Percentiles rank a stretch among this genome's conserved stretches.
These are phyloP conservation scores for Penicillium sp. DNA, from an alignment of 2,329 filamentous ascomycete genomes.

Conservation along the genomic window DNA sequence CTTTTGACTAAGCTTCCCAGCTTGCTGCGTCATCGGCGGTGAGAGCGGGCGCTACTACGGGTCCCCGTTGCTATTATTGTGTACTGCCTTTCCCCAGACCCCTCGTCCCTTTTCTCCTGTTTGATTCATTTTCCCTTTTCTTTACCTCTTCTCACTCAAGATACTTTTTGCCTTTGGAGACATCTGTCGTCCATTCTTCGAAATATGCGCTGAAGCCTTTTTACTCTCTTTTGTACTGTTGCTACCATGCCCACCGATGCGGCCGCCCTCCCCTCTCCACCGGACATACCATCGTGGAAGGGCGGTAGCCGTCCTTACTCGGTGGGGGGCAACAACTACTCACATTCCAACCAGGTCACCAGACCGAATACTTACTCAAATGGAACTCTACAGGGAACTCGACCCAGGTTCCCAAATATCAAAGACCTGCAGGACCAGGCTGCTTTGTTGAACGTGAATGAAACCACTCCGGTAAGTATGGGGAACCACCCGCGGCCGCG, in stretches of 20 bases:
- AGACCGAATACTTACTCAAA: slow-evolving; percentile 31
- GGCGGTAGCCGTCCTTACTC: slow-evolving; percentile 30
- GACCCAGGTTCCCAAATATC: slow-evolving; percentile 42
- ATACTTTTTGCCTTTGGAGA: slow-evolving; percentile 6
- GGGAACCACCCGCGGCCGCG: not conserved
- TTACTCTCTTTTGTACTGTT: slow-evolving; percentile 16
- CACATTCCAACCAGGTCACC: slow-evolving; percentile 33
- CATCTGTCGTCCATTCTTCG: not conserved
- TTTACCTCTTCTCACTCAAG: slow-evolving; percentile 1
- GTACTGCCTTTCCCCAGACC: slow-evolving; percentile 25
- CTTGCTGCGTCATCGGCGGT: slow-evolving; percentile 43
- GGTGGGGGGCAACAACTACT: slow-evolving; percentile 25
- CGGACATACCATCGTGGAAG: slow-evolving; percentile 39
- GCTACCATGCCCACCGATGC: slow-evolving; percentile 45
- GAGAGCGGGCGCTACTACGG: slow-evolving; percentile 18
- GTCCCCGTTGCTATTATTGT: slow-evolving; percentile 10
- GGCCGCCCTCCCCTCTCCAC: slow-evolving; percentile 42
- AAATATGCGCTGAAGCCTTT: slow-evolving; percentile 32
- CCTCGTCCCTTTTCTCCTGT: slow-evolving; percentile 20
- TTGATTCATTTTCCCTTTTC: slow-evolving; percentile 2
- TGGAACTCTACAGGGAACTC: slow-evolving; percentile 24
- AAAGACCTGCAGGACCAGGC: slow-evolving; percentile 48
- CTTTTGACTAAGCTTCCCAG: slow-evolving; percentile 27
- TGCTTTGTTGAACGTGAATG: slow-evolving; percentile 37
- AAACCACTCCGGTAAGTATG: slow-evolving; percentile 36